Base-by-base conservation (phyloP, 2,329 filamentous ascomycete genomes). In the Conoideocrella luteorostrata region DNA sequence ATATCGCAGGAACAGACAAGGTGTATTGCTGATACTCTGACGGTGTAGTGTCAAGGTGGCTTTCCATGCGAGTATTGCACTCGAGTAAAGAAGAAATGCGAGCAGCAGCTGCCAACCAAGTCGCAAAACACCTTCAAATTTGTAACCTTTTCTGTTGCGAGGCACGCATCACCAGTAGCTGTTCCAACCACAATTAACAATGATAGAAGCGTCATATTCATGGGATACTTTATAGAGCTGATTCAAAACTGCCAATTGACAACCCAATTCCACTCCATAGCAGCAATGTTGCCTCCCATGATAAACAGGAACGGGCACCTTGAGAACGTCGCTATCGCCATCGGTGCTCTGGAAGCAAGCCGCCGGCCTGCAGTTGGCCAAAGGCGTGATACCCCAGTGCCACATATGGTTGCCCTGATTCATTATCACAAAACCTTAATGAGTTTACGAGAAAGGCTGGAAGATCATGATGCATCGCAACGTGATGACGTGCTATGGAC, bases 301-400 rank as follows among this genome's bases (percentile, higher is more conserved):
- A 45, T 60, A 2, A 28, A 50, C 2, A n/a, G 29, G 1, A 54
- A 50, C 0, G 13, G 38, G 1, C 35, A 52, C 0, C 46, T 61
- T 5, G 43, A 33, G 21, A 43, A 56, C 20, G 22, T 53, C 2
- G 47, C 49, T 0, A 26, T 52, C 2, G 56, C 57, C 0, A 55
- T 61, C 23, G 58, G 58, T 1, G 57, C 58, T 1, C 42, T 59
- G 2, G 52, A 58, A 18, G 51, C 52, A 1, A 56, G 55, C 26
- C 49, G 58, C 3, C 21, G 42, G 3, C 44, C 42, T 2, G 45
- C 32, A 1, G 32, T 48, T 1, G 37, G 39, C 3, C 42, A 17
- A 6, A n/a, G 7, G 1, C 0, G 13, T 11, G 9, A 26, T 0
- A 15, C 15, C 2, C 13, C 15, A 4, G 28, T 43, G 1, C 47